Evolutionary conservation across 148 eudicot genomes (phyloP).

Genomic region (Oxyria digyna): DNA sequence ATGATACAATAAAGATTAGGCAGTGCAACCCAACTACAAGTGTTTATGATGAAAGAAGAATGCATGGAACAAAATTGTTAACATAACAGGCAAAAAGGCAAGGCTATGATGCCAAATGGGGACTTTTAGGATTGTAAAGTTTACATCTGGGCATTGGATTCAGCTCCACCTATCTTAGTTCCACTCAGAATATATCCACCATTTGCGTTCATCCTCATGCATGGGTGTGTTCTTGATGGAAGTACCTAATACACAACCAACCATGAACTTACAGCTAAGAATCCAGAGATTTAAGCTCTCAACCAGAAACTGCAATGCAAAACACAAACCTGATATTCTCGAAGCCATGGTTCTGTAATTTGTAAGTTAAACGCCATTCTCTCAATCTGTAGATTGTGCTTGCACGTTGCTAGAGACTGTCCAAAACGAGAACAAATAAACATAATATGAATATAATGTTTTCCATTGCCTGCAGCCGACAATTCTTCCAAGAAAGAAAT

Average conservation of each 20-base stretch:
- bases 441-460: too few relatives aligned
- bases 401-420: conserved; percentile 94
- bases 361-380: conserved; percentile 85
- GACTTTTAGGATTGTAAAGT: neutral
- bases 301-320: neutral
- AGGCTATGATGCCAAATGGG: neutral
- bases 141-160: conserved; percentile 4
- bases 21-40: too few relatives aligned
- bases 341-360: conserved; percentile 86
- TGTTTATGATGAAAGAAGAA: too few relatives aligned
- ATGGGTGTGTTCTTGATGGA: conserved; percentile 95
- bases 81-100: neutral
- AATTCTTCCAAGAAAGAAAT: too few relatives aligned
- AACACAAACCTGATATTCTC: conserved; percentile 83
- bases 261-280: neutral
- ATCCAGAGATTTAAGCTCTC: neutral
- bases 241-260: conserved; percentile 44
- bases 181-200: conserved; percentile 90
- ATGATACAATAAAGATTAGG: too few relatives aligned
- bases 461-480: too few relatives aligned
- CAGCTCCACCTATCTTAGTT: conserved; percentile 35
- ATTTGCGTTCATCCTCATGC: conserved; percentile 88
- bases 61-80: neutral
- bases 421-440: neutral
- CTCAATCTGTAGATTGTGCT: conserved; percentile 72